Base-by-base conservation (phyloP, 768 basidiomycete species). In the Macrolepiota albuminosa region DNA sequence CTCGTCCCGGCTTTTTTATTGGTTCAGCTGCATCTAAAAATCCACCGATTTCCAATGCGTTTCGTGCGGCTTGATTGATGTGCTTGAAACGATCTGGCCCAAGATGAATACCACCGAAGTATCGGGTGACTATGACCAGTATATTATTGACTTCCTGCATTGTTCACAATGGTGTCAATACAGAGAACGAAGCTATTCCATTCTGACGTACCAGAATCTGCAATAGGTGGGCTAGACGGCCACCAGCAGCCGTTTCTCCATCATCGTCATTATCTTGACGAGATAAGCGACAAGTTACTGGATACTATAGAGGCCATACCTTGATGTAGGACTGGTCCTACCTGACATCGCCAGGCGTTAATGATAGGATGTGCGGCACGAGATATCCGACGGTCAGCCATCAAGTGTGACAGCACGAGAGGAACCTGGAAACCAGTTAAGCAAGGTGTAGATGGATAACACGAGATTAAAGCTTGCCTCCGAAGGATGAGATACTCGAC, bases 31-130 rank as follows among this genome's bases (percentile, higher is more conserved):
- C 73, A 46, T 91, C 89, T 36, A 98, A 73, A 70, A 98, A 93
- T 0, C 95, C 95, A 10, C 91, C 96, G 0, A 86, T 63, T 47
- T 96, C 92, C 6, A 98, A 78, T 1, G 95, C 95, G 67, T 93
- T 91, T 24, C 96, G 82, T 1, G 95, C 96, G 4, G 93, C 93
- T 69, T 95, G 92, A 68, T 96, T 98, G 71, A 99, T 98, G 67
- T 96, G 93, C 69, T 91, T 90, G 73, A 89, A 93, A 39, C 89
- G 77, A 69, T 95, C 95, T 0, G 94, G 87, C 3, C 93, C 95
- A 1, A 99, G 79, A 62, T 92, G 90, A 13, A 89, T 88, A 0
- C 96, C 96, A 14, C 96, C 96, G 68, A 91, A 98, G 74, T 93
- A 96, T 42, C 96, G 86, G 4, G 95, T 93, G 13, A 99, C 96